These are phyloP conservation scores for Rubia tinctorum DNA, from an alignment of 305 asterid species.

Conservation along the genomic window DNA sequence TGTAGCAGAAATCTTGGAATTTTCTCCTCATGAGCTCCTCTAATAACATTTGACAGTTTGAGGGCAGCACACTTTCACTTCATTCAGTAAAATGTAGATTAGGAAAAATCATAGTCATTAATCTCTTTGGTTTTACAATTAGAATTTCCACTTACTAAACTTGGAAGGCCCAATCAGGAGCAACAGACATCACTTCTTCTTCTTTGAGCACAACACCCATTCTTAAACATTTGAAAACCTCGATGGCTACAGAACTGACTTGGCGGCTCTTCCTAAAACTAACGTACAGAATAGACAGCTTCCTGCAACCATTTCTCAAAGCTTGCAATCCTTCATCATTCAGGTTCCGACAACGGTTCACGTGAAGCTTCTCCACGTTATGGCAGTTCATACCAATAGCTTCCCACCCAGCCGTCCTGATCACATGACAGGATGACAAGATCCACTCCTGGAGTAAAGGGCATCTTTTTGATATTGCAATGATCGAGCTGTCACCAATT, in stretches of 20 bases:
- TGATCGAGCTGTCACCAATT: conserved; percentile 36
- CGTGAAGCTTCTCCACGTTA: conserved; percentile 55
- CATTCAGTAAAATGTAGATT: too few species aligned
- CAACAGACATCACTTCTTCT: conserved; percentile 52
- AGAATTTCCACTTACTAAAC: conserved; percentile 4
- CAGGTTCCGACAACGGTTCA: conserved; percentile 57
- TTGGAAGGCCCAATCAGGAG: conserved; percentile 40
- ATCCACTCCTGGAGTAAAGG: conserved; percentile 72
- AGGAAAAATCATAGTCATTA: too few species aligned
- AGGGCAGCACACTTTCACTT: too few species aligned
- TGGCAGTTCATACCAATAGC: conserved; percentile 46
- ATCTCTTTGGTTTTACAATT: too few species aligned
- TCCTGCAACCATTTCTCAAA: conserved; percentile 49
- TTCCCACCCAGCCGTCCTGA: conserved; percentile 50
- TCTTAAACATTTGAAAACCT: conserved; percentile 48
- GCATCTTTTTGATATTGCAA: conserved; percentile 48
- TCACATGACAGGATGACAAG: conserved; percentile 63
- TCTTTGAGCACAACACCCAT: conserved; percentile 42
- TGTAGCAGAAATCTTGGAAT: too few species aligned
- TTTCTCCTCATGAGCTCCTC: too few species aligned
- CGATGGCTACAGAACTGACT: conserved; percentile 37
- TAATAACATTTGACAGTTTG: too few species aligned
- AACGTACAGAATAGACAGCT: conserved; percentile 38
- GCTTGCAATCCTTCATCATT: conserved; percentile 56
- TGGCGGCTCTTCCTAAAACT: conserved; percentile 37